Conservation (phyloP, 768 basidiomycete species). For the Amylocystis lapponica region DNA sequence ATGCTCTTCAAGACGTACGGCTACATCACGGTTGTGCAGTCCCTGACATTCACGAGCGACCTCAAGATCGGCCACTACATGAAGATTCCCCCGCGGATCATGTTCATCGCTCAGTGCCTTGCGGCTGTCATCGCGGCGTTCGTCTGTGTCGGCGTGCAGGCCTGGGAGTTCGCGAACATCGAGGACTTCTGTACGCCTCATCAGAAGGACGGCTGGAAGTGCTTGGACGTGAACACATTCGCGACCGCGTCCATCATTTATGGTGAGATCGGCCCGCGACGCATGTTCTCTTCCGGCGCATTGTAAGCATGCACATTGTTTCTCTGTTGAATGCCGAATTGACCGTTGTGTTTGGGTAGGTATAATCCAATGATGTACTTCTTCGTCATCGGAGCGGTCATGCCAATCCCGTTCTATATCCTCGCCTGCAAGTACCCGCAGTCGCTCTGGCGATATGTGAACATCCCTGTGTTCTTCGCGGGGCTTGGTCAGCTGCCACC, state of each 20-base stretch:
- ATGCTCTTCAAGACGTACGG: conserved; percentile 73
- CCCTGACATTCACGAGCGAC: conserved; percentile 61
- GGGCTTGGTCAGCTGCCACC: conserved; percentile 75
- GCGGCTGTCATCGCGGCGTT: conserved; percentile 53
- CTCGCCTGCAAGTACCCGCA: conserved; percentile 77
- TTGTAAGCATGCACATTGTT: conserved; percentile 33
- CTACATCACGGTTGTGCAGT: conserved; percentile 55
- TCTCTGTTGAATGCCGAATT: conserved; percentile 8
- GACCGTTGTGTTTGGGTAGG: conserved; percentile 22
- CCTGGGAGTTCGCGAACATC: conserved; percentile 70
- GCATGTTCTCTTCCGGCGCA: conserved; percentile 59
- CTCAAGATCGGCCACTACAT: conserved; percentile 88
- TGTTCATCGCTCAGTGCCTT: conserved; percentile 65
- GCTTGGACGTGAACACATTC: conserved; percentile 63
- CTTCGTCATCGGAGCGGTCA: conserved; percentile 70
- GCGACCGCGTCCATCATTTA: conserved; percentile 72
- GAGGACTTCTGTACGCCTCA: conserved; percentile 61
- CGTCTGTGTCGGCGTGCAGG: conserved; percentile 56
- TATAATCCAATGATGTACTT: conserved; percentile 64
- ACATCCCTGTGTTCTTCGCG: conserved; percentile 82
- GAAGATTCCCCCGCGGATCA: conserved; percentile 81
- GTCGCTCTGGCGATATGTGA: conserved; percentile 80
- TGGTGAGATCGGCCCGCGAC: conserved; percentile 73
- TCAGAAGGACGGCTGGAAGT: conserved; percentile 62
- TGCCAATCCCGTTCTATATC: conserved; percentile 79